Base-by-base conservation (phyloP, 2,329 filamentous ascomycete species). In the Clarireedia monteithiana region DNA sequence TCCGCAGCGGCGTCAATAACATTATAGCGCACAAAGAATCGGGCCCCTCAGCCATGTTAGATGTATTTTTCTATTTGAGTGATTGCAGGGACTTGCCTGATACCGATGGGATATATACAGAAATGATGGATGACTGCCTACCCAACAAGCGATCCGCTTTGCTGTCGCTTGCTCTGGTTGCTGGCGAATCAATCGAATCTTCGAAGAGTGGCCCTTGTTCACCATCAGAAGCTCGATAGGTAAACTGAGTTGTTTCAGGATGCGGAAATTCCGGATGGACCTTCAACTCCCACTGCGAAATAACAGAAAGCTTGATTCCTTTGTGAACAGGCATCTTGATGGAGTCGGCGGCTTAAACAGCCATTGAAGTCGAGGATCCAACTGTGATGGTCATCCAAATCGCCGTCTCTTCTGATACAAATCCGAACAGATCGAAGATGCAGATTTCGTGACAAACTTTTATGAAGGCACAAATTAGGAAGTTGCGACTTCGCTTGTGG, bases 61-160 rank as follows among this genome's bases (percentile, higher is more conserved):
- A 23, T 17, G 40, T 7, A 17, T 14, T n/a, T 47, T 47, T 15
- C 20, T 24, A 27, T 14, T 27, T 26, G 1, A 15, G 6, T 46
- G 23, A 4, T 23, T 26, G 38, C 5, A 17, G 20, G 27, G 4
- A 4, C 67, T 56, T 65, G 80, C 80, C 79, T 66, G 79, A 73
- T 3, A 73, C 64, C 0, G 80, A 81, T 2, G 80, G 78, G 12
- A 83, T 73, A 60, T 83, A 83, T 36, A 83, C 79, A 1, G 80
- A 79, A 23, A 77, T 69, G 3, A 55, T 26, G 4, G 66, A 72
- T 1, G 79, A 73, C 27, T 62, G 54, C 50, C 63, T 60, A 26
- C 65, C 67, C 48, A 68, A 70, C 59, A 60, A 65, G 63, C 49
- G 62, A 56, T 70, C 66, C 14, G 63, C 59, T 45, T 66, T 58